A percentile compares a stretch with the other conserved stretches of the same genome.
phyloP scores from a whole-genome alignment of 495 filamentous ascomycete genomes.

The Penicillium lividum region DNA sequence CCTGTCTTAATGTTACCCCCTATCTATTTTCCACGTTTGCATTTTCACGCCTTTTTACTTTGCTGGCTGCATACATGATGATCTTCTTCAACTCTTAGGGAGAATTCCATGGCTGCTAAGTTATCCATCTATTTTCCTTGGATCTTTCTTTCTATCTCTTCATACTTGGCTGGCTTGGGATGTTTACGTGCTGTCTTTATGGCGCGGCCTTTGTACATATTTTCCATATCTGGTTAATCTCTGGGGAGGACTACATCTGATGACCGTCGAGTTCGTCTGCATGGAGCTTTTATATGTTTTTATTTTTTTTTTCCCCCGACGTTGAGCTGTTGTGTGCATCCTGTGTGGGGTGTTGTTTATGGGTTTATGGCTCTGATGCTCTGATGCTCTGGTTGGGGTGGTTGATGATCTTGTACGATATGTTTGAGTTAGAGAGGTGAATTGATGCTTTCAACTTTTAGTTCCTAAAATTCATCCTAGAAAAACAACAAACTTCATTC shows the following conservation, averaged over 20 bases:
- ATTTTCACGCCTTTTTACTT: slow-evolving; percentile 9
- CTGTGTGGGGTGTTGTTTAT: slow-evolving; percentile 5
- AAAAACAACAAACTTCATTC: not conserved
- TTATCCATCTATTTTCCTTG: slow-evolving; percentile 5
- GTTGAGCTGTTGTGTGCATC: slow-evolving; percentile 18
- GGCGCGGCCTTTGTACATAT: slow-evolving; percentile 30
- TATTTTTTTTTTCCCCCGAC: slow-evolving; percentile 9
- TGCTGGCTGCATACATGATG: slow-evolving; percentile 7
- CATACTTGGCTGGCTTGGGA: slow-evolving; percentile 14
- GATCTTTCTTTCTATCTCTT: slow-evolving; percentile 11
- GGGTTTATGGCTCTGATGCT: slow-evolving; percentile 16
- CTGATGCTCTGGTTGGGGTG: slow-evolving; percentile 9
- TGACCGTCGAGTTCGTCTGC: slow-evolving; percentile 15
- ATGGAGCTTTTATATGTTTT: slow-evolving; percentile 14
- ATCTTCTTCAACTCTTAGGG: slow-evolving; percentile 7
- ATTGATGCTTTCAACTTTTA: slow-evolving; percentile 17
- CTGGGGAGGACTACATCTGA: slow-evolving; percentile 21
- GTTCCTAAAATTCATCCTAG: not conserved
- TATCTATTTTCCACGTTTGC: slow-evolving; percentile 13
- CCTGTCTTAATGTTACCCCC: slow-evolving; percentile 15
- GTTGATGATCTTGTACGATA: slow-evolving; percentile 25
- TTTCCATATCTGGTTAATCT: slow-evolving; percentile 23
- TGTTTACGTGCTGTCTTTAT: slow-evolving; percentile 15
- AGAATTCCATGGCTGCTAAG: slow-evolving; percentile 4
- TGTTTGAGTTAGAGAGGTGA: slow-evolving; percentile 17